Evolutionary conservation across 139 green algal species (phyloP), one percentile per base, ranked within the genome.

Genomic region (Pleodorina starrii): DNA sequence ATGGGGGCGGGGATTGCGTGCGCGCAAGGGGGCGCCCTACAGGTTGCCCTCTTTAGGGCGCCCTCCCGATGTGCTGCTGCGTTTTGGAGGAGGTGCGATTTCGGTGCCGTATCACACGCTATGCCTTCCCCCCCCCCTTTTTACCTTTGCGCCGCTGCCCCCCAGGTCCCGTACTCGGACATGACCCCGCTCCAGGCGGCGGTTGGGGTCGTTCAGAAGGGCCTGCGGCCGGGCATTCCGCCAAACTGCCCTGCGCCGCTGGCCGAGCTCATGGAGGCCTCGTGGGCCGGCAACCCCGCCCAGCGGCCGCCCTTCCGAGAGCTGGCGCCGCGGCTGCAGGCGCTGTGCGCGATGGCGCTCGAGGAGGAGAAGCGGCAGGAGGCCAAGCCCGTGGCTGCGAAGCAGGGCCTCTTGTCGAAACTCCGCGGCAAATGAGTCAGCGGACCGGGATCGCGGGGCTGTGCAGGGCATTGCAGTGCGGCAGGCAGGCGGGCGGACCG

Each of bases 151-250:
- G n/a, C n/a, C n/a, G n/a, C n/a, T n/a, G n/a, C n/a, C 54, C 21
- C 9, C 59, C 90, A 93, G 77, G 95, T 98, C 46, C 98, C 98
- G 27, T 99, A 99, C 93, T 92, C 83, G 73, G 96, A 98, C 82
- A 97, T 99, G 94, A 99, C 97, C 21, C 98, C 98, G 0, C 93
- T 99, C 38, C 95, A 96, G 85, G 96, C 96, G 35, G 96, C 96
- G 35, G 96, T 99, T n/a, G 92, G 96, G 12, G 98, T 99, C n/a
- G 98, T 99, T 60, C 97, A 99, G 92, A 98, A 99, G 91, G 98
- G 97, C 3, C 91, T 99, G 89, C 93, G 97, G n/a, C 97, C 97
- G 3, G 77, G 71, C 32, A 95, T 99, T 23, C 97, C 97, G 1
- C 38, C 89, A 16, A 93, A 93, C 89, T 96, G 92, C 88, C 96